phyloP scores from a whole-genome alignment of 2,329 filamentous ascomycete genomes.

The Cyphellophora attinorum region DNA sequence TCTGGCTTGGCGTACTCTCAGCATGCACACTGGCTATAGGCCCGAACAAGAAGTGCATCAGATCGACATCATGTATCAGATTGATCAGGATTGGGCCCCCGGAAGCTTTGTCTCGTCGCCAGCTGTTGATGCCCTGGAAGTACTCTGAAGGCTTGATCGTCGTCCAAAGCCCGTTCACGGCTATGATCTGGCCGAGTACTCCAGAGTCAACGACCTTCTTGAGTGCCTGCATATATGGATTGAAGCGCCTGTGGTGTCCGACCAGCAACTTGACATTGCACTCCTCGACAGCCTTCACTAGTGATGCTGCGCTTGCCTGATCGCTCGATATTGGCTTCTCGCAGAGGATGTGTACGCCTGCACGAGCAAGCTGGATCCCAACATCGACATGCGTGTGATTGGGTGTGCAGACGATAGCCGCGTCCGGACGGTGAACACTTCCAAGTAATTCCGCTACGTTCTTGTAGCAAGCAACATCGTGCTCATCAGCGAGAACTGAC shows the following conservation, averaged over 20 bases:
- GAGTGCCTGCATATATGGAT: constrained; percentile 8
- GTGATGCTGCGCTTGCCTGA: neutral
- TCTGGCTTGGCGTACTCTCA: constrained; percentile 1
- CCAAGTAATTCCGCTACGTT: constrained; percentile 1
- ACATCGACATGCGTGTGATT: constrained; percentile 11
- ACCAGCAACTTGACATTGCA: constrained; percentile 6
- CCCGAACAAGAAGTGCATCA: constrained; percentile 11
- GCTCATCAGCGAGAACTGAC: neutral
- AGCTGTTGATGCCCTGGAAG: constrained; percentile 4
- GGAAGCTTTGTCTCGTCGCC: constrained; percentile 2
- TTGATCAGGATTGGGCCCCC: constrained; percentile 12
- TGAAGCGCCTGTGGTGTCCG: constrained; percentile 12
- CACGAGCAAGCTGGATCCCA: constrained; percentile 3
- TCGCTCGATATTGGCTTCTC: constrained; percentile 12
- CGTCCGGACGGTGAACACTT: constrained; percentile 1
- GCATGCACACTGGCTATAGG: constrained; percentile 8
- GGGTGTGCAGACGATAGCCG: constrained; percentile 10
- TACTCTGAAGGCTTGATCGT: constrained; percentile 9
- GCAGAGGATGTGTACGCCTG: constrained; percentile 9
- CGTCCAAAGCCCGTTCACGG: constrained; percentile 12
- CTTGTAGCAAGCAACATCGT: neutral
- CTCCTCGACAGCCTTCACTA: constrained; percentile 3
- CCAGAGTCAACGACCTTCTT: constrained; percentile 6
- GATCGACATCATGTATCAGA: constrained; percentile 13
- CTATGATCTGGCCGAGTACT: constrained; percentile 6